Percentiles rank a stretch among this genome's conserved stretches.
These are phyloP conservation scores for Saussurea involucrata DNA, from an alignment of 129 eudicot species.

Conservation along the genomic window DNA sequence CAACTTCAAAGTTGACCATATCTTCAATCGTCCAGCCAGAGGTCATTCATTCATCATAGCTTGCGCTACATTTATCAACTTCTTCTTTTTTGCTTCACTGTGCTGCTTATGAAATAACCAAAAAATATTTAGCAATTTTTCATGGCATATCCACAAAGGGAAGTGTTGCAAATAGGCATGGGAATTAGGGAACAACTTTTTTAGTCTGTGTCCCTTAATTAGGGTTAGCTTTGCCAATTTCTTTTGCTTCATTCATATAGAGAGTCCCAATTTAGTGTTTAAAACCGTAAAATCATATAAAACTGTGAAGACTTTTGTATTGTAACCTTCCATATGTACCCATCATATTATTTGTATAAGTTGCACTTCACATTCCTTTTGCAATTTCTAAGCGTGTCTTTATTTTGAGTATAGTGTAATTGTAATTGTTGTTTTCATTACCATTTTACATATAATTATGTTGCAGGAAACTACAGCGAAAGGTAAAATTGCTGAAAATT, in stretches of 20 bases:
- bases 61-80: background rate
- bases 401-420: background rate
- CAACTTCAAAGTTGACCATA: conserved; percentile 11
- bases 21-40: conserved; percentile 9
- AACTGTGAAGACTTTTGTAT: background rate
- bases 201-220: background rate
- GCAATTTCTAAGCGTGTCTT: background rate
- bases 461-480: conserved; percentile 21
- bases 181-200: no score
- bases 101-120: background rate
- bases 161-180: background rate
- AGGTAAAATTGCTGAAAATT: conserved; percentile 9
- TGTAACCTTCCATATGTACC: background rate
- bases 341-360: background rate
- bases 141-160: background rate
- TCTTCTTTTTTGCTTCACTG: background rate
- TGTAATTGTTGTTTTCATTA: background rate
- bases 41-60: conserved; percentile 9
- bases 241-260: no score
- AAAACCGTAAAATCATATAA: background rate
- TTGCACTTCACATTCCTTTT: conserved; percentile 3
- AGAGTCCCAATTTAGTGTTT: background rate
- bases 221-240: background rate
- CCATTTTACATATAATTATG: background rate
- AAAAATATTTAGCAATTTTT: background rate